Base-by-base conservation (phyloP, 2,329 filamentous ascomycete genomes). In the Colletotrichum navitas region DNA sequence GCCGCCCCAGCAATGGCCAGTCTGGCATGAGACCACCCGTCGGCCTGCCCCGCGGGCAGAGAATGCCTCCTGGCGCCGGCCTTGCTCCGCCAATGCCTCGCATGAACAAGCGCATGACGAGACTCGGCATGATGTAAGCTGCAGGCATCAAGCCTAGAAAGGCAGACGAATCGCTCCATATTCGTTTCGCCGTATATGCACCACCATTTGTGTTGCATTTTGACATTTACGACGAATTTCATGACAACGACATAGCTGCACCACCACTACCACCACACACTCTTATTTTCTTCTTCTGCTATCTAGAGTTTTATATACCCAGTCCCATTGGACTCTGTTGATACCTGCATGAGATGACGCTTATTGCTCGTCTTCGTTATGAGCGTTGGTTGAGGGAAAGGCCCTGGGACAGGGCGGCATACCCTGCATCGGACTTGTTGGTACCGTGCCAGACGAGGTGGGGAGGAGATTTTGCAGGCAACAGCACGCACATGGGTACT, bases 71-170 rank as follows among this genome's bases (percentile, higher is more conserved):
- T 1, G 73, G 75, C 12, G 63, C 64, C 36, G 73, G 66, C 39
- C 73, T 71, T 41, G 75, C 72, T 24, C 74, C 72, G 77, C 67
- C 76, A 77, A 82, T 82, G 76, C 84, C 86, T 61, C 83, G 81
- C 74, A 88, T 90, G 87, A 88, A 90, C 81, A 90, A 90, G 83
- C 85, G 88, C 74, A 89, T 87, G 84, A 90, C 88, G 71, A 84
- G 88, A 73, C 78, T 90, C 63, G 88, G 88, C 70, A 89, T 88
- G 85, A 88, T 89, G 82, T 85, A 77, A 82, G 43, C 58, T 52
- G 43, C 43, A n/a, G 43, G 47, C 41, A 43, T 41, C 29, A 3
- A 29, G 32, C 47, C 60, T 41, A 18, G 29, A 26, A n/a, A 12
- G 51, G 32, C 43, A 16, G 54, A 65, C 41, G 14, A 21, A 29